Evolutionary conservation across 768 basidiomycete genomes (phyloP).

Genomic region (Tylopilus subfusipes): DNA sequence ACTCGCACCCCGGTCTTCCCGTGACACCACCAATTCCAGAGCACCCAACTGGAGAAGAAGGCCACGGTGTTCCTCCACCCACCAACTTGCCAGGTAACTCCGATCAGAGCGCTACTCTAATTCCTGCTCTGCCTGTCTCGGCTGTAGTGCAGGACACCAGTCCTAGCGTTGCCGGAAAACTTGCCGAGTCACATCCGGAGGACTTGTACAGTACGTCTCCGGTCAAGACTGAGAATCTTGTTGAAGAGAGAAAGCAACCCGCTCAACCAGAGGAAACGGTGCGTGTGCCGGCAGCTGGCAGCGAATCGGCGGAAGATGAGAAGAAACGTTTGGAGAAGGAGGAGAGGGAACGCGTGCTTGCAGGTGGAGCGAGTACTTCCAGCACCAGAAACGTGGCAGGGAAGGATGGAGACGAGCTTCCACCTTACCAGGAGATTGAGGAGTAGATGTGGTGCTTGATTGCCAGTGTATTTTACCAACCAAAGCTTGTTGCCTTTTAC

Average conservation of each 20-base stretch:
- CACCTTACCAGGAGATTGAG: slow-evolving; percentile 42
- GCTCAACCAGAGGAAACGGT: slow-evolving; percentile 52
- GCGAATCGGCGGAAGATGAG: slow-evolving; percentile 55
- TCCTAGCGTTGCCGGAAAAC: slow-evolving; percentile 10
- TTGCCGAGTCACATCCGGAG: slow-evolving; percentile 23
- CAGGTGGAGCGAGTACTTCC: slow-evolving; percentile 7
- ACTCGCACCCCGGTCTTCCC: slow-evolving; percentile 36
- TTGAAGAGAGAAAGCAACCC: slow-evolving; percentile 66
- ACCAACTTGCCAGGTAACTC: background rate
- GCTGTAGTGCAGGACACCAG: slow-evolving; percentile 14
- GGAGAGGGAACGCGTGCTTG: slow-evolving; percentile 55
- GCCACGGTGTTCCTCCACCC: slow-evolving; percentile 6
- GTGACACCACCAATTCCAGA: slow-evolving; percentile 41
- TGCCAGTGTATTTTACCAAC: background rate
- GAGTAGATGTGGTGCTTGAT: background rate
- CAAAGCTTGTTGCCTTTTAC: slow-evolving; percentile 14
- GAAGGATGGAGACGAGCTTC: slow-evolving; percentile 35
- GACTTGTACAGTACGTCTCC: slow-evolving; percentile 30
- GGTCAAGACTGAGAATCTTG: slow-evolving; percentile 45
- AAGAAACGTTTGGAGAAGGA: slow-evolving; percentile 63
- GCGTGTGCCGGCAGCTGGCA: slow-evolving; percentile 35
- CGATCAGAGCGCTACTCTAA: slow-evolving; percentile 24
- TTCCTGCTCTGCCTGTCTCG: slow-evolving; percentile 30
- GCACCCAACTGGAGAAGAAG: slow-evolving; percentile 8
- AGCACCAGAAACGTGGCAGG: slow-evolving; percentile 26